These are phyloP conservation scores for Ganoderma sp. DNA, from an alignment of 1,284 basidiomycete genomes.

Conservation along the genomic window DNA sequence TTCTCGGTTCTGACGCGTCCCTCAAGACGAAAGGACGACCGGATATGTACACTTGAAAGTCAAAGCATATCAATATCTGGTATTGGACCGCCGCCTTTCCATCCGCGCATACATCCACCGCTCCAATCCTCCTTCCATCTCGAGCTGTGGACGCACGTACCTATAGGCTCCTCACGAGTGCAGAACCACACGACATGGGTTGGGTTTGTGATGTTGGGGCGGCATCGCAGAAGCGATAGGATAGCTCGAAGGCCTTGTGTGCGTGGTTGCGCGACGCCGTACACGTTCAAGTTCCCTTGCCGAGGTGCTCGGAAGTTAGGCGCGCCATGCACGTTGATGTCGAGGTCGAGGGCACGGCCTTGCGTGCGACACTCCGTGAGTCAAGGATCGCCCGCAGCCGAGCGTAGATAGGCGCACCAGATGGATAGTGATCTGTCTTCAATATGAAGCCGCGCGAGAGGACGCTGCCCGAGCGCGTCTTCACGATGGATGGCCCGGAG, in stretches of 20 bases:
- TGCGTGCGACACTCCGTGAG: constrained; percentile 9
- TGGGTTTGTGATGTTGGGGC: constrained; percentile 65
- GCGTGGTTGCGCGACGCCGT: constrained; percentile 94
- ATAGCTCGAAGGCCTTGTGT: constrained; percentile 93
- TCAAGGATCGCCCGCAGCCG: not conserved
- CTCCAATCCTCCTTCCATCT: not conserved
- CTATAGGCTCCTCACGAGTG: constrained; percentile 83
- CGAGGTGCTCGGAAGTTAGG: constrained; percentile 92
- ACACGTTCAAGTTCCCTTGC: constrained; percentile 83
- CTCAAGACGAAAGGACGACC: constrained; percentile 96
- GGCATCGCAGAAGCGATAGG: constrained; percentile 84
- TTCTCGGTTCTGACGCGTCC: constrained; percentile 86
- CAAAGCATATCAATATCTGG: constrained; percentile 26
- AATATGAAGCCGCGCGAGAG: constrained; percentile 90
- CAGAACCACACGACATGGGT: constrained; percentile 85
- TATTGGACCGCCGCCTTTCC: not conserved
- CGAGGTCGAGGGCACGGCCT: constrained; percentile 90
- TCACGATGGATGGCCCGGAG: constrained; percentile 79
- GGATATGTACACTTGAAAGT: constrained; percentile 80
- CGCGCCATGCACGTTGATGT: constrained; percentile 91
- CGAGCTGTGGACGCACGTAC: constrained; percentile 45
- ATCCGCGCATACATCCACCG: not conserved
- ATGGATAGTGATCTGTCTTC: constrained; percentile 93
- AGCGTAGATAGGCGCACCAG: constrained; percentile 52
- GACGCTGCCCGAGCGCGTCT: constrained; percentile 87